Evolutionary conservation across 2,329 filamentous ascomycete genomes (phyloP).

Genomic region (Diaporthe amygdali): DNA sequence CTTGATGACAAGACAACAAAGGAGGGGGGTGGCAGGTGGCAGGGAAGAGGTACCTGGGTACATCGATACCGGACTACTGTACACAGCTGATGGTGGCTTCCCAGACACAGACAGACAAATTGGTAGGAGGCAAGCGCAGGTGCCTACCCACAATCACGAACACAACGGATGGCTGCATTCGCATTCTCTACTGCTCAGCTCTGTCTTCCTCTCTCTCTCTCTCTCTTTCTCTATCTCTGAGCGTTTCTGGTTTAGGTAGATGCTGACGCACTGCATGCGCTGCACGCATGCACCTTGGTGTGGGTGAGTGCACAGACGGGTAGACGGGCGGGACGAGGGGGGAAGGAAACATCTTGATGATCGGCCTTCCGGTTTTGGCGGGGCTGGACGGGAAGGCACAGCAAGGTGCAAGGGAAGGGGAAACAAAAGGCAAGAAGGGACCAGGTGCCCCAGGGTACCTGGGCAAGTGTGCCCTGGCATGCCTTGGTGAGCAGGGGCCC

Average conservation of each 20-base stretch:
- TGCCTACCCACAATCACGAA: too few species aligned
- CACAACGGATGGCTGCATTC: neutral
- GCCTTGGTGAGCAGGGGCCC: neutral
- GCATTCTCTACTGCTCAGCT: neutral
- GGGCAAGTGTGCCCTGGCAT: too few species aligned
- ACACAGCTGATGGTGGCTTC: too few species aligned
- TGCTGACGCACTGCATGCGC: neutral
- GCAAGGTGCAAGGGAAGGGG: too few species aligned
- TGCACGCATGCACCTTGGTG: neutral
- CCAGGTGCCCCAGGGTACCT: neutral
- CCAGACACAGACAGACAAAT: neutral
- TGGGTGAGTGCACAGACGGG: neutral
- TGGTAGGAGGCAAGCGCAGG: too few species aligned
- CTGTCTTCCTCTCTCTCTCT: too few species aligned
- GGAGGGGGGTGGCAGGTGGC: neutral
- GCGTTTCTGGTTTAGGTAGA: neutral
- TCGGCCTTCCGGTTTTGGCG: conserved; percentile 9
- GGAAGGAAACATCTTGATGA: neutral
- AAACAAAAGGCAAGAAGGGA: too few species aligned
- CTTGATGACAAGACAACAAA: conserved; percentile 10
- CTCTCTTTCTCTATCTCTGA: too few species aligned
- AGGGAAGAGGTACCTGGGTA: neutral
- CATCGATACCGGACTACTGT: neutral
- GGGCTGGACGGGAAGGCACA: conserved; percentile 10
- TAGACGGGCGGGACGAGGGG: conserved; percentile 3